Evolutionary conservation across 2,329 filamentous ascomycete genomes (phyloP), one percentile per base, ranked within the genome.

Genomic region (Juglanconis juglandina): DNA sequence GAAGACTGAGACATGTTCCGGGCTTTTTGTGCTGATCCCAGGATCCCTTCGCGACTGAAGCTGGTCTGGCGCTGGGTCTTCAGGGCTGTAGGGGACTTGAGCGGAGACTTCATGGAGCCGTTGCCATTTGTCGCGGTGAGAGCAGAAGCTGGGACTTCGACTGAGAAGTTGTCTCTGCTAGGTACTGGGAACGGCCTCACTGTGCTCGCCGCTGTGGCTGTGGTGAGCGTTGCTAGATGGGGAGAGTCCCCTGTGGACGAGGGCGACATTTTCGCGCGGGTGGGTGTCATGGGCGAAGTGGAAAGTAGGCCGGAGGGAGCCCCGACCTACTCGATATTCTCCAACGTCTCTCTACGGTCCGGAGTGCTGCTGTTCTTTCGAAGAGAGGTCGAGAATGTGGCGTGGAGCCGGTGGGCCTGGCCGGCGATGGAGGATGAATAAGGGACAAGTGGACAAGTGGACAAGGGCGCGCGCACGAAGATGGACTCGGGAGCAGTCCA

Each of bases 1-100:
- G 80, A 81, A 2, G 81, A 79, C 68, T 85, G 82, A 32, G 82
- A 84, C 56, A 83, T 70, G 66, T 85, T 82, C 33, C 82, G 75
- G 50, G 80, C 75, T 66, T 83, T 85, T 65, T 81, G 79, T 39
- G 81, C 78, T 33, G 81, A 77, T 42, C 78, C 77, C 14, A 85
- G 70, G 64, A 84, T 83, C 30, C 79, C 78, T 66, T 85, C 82
- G 58, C 81, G 78, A 66, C 81, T 81, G 68, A 85, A 83, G 66
- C 75, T 79, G 33, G 76, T 70, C 7, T 80, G 76, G 32, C 80
- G 78, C 64, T 77, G 76, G 32, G 74, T 72, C 67, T 82, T 82
- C 68, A 77, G 68, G 55, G 75, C 73, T 53, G 75, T 76, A 4
- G 83, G 81, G 17, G 83, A 85, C 67, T 84, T 85, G 56, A 85